Evolutionary conservation across 306 rosid genomes (phyloP), one percentile per base, ranked within the genome.

Genomic region (Quercus aquifolioides): DNA sequence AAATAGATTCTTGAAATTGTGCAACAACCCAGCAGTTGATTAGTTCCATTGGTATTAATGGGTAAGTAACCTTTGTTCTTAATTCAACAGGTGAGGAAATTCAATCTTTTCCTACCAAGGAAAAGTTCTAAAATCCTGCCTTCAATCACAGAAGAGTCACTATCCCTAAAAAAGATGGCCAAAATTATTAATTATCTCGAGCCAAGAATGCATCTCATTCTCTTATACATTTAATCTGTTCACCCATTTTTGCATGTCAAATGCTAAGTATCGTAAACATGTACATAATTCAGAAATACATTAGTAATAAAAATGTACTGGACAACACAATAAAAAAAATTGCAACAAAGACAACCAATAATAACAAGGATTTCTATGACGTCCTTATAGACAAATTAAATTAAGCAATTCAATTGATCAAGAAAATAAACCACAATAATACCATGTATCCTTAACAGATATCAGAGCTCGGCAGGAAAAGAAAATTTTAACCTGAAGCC

Each of bases 401-500:
- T n/a, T 13, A 31, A 25, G 33, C 73, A 12, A 58, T 62, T 79
- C 58, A 73, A 46, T 74, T 54, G 33, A 74, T 71, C 20, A 55
- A 67, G 54, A 11, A 56, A 54, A 43, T 13, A 35, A 41, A n/a
- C 33, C 58, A 55, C 20, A 23, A 20, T 35, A 7, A 19, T 68
- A 10, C 28, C 72, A 18, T 6, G 64, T 67, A 69, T 67, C 23
- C 76, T 75, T 55, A 51, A 56, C 76, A 55, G 59, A 76, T 65
- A 69, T 55, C 58, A 74, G 59, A 80, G 77, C 69, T 73, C 26
- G n/a, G 51, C 59, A 68, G 74, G 41, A 57, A 56, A 64, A 67
- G 12, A 74, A 38, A 82, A 79, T 10, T 51, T 65, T 43, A 82
- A 63, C 72, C 58, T 63, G 26, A 80, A 74, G 74, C 84, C 75